A percentile compares a stretch with the other conserved stretches of the same genome.
Conservation (phyloP, 768 basidiomycete genomes). For the Chalciporus sphaerocephalus region DNA sequence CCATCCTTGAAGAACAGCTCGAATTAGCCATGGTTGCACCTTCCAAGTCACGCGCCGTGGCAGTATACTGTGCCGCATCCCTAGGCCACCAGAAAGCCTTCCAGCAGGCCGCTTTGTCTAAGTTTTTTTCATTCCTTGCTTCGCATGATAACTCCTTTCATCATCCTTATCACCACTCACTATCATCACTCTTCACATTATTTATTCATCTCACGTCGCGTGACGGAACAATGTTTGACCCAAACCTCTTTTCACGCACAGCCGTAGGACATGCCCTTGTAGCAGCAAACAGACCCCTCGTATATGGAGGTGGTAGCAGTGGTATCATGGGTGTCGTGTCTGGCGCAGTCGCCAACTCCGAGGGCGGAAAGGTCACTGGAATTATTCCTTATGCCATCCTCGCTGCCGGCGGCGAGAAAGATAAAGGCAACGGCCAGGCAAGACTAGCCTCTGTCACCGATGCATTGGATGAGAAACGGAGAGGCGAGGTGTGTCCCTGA, state of each 20-base stretch:
- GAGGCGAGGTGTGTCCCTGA: slow-evolving; percentile 33
- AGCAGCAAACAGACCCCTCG: slow-evolving; percentile 51
- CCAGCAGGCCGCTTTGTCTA: slow-evolving; percentile 64
- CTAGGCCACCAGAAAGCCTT: slow-evolving; percentile 60
- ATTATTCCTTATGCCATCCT: slow-evolving; percentile 77
- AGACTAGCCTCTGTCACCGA: slow-evolving; percentile 18
- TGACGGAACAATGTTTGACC: slow-evolving; percentile 2
- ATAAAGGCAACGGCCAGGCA: slow-evolving; percentile 36
- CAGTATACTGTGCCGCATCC: slow-evolving; percentile 83
- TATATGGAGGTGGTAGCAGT: slow-evolving; percentile 82
- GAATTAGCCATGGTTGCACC: slow-evolving; percentile 27
- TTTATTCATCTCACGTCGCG: slow-evolving; percentile 5
- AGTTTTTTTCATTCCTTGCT: slow-evolving; percentile 29
- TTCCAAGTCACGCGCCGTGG: slow-evolving; percentile 43
- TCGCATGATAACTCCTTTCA: not conserved
- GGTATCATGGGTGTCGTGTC: slow-evolving; percentile 89
- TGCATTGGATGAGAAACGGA: slow-evolving; percentile 28
- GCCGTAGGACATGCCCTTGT: slow-evolving; percentile 76
- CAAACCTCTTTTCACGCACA: slow-evolving; percentile 21
- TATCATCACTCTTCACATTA: not conserved
- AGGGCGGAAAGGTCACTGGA: slow-evolving; percentile 71
- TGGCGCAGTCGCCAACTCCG: slow-evolving; percentile 48
- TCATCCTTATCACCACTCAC: not conserved
- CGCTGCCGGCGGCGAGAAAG: slow-evolving; percentile 57
- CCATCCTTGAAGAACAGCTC: slow-evolving; percentile 8